These are phyloP conservation scores for Scorias spongiosa DNA, from an alignment of 2,329 filamentous ascomycete genomes.

Conservation along the genomic window DNA sequence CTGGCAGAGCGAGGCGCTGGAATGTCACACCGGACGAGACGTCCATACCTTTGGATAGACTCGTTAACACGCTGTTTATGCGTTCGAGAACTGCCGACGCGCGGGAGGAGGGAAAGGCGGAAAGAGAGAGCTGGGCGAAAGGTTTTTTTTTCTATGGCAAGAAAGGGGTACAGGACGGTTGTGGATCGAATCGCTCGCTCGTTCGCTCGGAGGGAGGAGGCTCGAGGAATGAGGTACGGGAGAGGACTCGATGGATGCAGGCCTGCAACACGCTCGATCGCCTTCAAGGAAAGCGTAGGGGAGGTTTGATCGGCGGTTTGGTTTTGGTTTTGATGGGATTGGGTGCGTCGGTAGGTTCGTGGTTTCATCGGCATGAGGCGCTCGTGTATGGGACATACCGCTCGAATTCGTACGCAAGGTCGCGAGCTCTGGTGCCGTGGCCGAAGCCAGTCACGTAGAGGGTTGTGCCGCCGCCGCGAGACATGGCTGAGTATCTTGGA, in stretches of 20 bases:
- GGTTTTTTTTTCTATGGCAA: not conserved
- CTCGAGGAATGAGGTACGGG: conserved; percentile 10
- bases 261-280: too few relatives aligned
- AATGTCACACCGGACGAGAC: conserved; percentile 95
- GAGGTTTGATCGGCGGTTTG: too few relatives aligned
- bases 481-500: conserved; percentile 42
- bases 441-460: conserved; percentile 99
- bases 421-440: conserved; percentile 94
- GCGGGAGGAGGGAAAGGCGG: conserved; percentile 2
- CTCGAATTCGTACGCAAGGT: conserved; percentile 99
- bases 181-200: not conserved
- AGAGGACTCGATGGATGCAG: conserved; percentile 1
- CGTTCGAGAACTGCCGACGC: conserved; percentile 1
- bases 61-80: conserved; percentile 24
- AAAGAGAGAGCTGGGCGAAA: not conserved
- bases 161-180: not conserved
- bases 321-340: not conserved
- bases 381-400: conserved; percentile 59
- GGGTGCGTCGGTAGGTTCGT: conserved; percentile 3
- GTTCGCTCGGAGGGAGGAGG: conserved; percentile 6
- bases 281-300: too few relatives aligned
- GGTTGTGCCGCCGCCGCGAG: conserved; percentile 72
- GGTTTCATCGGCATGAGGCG: conserved; percentile 1
- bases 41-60: conserved; percentile 62
- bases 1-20: conserved; percentile 86